Percentiles rank a stretch among this genome's conserved stretches.
These are phyloP conservation scores for Lentinus brumalis DNA, from an alignment of 768 basidiomycete species.

Conservation along the genomic window DNA sequence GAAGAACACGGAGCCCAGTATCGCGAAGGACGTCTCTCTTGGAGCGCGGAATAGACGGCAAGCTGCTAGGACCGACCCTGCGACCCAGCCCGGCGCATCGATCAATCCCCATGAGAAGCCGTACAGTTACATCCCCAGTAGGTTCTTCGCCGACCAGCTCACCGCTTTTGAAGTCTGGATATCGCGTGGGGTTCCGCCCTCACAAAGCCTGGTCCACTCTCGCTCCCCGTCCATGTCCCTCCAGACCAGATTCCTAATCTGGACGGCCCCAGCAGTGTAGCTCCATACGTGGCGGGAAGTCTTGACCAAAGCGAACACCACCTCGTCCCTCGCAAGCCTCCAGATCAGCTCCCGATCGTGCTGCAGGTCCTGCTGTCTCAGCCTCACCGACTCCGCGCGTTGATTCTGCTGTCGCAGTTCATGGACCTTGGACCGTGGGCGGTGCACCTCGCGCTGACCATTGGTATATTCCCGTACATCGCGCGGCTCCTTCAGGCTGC, in stretches of 20 bases:
- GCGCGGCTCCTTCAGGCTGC: conserved; percentile 95
- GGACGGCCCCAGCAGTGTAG: conserved; percentile 5
- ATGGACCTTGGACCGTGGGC: conserved; percentile 99
- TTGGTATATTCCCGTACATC: conserved; percentile 99
- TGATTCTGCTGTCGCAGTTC: conserved; percentile 95
- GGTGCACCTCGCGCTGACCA: conserved; percentile 91
- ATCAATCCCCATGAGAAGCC: conserved; percentile 42
- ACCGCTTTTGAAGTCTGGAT: conserved; percentile 99
- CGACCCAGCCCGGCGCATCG: conserved; percentile 7
- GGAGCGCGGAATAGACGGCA: conserved; percentile 30
- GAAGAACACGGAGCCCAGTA: conserved; percentile 28
- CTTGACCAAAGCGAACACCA: conserved; percentile 41
- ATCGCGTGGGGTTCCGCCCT: conserved; percentile 88
- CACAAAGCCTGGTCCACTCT: conserved; percentile 74
- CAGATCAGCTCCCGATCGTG: conserved; percentile 96
- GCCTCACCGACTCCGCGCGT: conserved; percentile 90
- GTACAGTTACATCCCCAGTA: conserved; percentile 79
- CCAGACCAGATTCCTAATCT: neutral
- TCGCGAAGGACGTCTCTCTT: conserved; percentile 24
- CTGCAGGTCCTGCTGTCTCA: conserved; percentile 97
- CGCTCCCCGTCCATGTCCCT: conserved; percentile 49
- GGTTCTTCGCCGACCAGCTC: conserved; percentile 94
- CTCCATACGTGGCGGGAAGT: conserved; percentile 6
- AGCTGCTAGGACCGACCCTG: conserved; percentile 12
- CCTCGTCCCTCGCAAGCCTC: conserved; percentile 86